A percentile compares a stretch with the other conserved stretches of the same genome.
phyloP scores from a whole-genome alignment of 208 protist genomes.

The Crithidia sp. region DNA sequence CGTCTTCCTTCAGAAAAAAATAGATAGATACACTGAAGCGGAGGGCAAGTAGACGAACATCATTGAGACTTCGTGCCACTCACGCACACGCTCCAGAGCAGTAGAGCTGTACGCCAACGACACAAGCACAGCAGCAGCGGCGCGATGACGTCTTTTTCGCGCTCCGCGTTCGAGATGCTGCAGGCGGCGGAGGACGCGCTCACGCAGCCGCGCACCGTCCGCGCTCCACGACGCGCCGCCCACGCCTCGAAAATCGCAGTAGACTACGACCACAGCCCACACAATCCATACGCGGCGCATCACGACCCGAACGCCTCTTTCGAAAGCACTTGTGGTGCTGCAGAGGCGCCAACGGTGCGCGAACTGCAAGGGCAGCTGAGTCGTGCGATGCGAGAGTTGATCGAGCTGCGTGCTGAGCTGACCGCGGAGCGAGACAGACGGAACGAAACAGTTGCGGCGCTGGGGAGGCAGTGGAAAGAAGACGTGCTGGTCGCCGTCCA shows the following conservation, averaged over 20 bases:
- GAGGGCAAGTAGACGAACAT: too few relatives aligned
- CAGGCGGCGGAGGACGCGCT: slow-evolving; percentile 71
- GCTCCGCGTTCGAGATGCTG: slow-evolving; percentile 63
- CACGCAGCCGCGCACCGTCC: slow-evolving; percentile 22
- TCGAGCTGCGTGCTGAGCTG: slow-evolving; percentile 60
- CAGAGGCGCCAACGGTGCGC: slow-evolving; percentile 7
- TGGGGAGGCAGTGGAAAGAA: slow-evolving; percentile 79
- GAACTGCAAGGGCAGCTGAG: slow-evolving; percentile 71
- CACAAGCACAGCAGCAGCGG: not conserved
- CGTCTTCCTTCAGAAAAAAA: too few relatives aligned
- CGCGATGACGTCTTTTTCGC: slow-evolving; percentile 66
- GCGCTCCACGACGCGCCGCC: not conserved
- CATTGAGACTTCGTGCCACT: too few relatives aligned
- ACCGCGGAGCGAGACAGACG: slow-evolving; percentile 70
- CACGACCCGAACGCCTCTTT: not conserved
- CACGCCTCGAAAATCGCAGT: not conserved
- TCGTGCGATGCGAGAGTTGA: slow-evolving; percentile 62
- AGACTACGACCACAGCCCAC: not conserved
- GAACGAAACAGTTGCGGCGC: slow-evolving; percentile 47
- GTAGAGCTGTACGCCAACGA: not conserved
- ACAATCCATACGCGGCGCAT: not conserved
- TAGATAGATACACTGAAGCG: too few relatives aligned
- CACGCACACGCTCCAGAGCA: too few relatives aligned
- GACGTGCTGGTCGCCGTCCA: slow-evolving; percentile 76
- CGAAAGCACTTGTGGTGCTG: not conserved